Evolutionary conservation across 805 yeast species (phyloP).

Genomic region (Candida maris): DNA sequence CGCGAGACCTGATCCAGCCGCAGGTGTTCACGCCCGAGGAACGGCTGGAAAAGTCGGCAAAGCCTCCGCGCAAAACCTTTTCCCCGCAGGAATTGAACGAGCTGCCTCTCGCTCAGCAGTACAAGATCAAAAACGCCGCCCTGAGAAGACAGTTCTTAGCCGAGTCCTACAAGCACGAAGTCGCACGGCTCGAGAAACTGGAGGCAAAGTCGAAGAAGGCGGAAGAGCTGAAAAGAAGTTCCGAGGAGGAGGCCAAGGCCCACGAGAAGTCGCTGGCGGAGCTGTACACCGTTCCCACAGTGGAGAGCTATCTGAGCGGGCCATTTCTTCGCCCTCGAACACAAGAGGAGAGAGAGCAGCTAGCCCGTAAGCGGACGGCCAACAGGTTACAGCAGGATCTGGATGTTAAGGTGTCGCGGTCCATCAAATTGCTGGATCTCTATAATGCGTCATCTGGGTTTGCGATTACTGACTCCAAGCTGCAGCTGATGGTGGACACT

Average conservation of each 20-base stretch:
- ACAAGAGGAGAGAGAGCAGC: conserved; percentile 56
- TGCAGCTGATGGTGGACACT: conserved; percentile 52
- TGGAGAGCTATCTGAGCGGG: conserved; percentile 61
- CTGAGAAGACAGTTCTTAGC: conserved; percentile 69
- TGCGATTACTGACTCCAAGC: conserved; percentile 68
- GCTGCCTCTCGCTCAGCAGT: conserved; percentile 38
- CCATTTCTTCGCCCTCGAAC: conserved; percentile 74
- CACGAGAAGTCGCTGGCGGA: conserved; percentile 50
- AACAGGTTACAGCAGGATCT: conserved; percentile 61
- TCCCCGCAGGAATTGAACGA: conserved; percentile 31
- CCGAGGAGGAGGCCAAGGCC: conserved; percentile 31
- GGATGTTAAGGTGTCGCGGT: conserved; percentile 47
- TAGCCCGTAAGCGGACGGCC: conserved; percentile 58
- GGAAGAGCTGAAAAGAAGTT: conserved; percentile 24
- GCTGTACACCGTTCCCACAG: conserved; percentile 72
- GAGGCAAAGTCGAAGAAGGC: conserved; percentile 22
- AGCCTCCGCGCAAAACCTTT: conserved; percentile 37
- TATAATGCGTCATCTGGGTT: conserved; percentile 68
- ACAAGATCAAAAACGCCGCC: conserved; percentile 51
- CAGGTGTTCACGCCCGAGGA: conserved; percentile 56
- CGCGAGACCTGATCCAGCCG: conserved; percentile 52
- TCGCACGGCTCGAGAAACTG: conserved; percentile 34
- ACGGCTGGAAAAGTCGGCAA: conserved; percentile 52
- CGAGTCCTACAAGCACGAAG: conserved; percentile 48
- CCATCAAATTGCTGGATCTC: conserved; percentile 58